Evolutionary conservation across 2,329 filamentous ascomycete genomes (phyloP), one percentile per base, ranked within the genome.

Genomic region (Alternaria triticimaculans): DNA sequence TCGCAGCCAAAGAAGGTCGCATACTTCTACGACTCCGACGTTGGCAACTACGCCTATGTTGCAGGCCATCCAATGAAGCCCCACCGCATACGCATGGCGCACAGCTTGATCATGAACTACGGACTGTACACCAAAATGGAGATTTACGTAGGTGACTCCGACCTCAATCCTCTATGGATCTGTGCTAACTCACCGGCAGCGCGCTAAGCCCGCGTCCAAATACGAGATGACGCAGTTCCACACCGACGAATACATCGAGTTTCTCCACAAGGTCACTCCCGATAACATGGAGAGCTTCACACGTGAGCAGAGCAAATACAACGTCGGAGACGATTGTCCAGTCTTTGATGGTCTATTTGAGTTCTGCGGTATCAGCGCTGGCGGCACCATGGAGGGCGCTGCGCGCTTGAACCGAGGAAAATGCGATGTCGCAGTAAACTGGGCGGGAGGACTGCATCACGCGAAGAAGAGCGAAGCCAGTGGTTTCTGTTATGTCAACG

Each of bases 11-110:
- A 96, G 83, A 93, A 95, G 78, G 93, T 98, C 62, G 95, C 95
- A 60, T 98, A 98, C 83, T 98, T 98, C 82, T 98, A 98, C 86
- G 95, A 98, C 79, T 96, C 93, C 4, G 95, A 98, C 82, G 96
- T 98, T 78, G 95, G 95, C 69, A 98, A 98, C 82, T 98, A 97
- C 84, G 94, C 95, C 79, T 98, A 98, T 78, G 93, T 97, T 62
- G 86, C 87, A 12, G 87, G 87, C n/a, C 88, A 86, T 80, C 87
- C 88, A 33, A 90, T 90, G 88, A 90, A 90, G 79, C 87, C 88
- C 41, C 87, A 88, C 76, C 84, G 89, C 67, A 91, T 92, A 81
- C 85, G 89, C 70, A 89, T 92, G 86, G 88, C 82, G 37, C 82
- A 84, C 70, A 84, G 88, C 67, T 80, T 91, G 75, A 89, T 91